Conservation (phyloP, 805 yeast genomes). For the Wickerhamiella azyma region DNA sequence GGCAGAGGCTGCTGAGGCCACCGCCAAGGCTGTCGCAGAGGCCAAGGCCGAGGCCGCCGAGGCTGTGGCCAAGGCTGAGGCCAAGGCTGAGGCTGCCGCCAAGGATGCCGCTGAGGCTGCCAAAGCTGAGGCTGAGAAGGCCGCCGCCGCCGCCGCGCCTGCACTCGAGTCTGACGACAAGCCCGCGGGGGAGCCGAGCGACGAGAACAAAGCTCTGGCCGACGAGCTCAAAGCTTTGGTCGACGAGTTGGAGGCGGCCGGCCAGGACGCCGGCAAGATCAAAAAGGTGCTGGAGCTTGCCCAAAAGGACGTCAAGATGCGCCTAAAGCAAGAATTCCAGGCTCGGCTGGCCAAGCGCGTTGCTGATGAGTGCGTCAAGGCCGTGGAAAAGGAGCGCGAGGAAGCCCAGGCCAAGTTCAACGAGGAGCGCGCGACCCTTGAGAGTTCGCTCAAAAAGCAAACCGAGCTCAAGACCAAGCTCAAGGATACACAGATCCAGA, state of each 20-base stretch:
- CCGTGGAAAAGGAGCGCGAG: constrained; percentile 13
- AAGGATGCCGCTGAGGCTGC: neutral
- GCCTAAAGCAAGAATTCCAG: neutral
- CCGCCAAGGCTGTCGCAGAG: no score
- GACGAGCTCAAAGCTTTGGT: neutral
- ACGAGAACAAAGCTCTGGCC: no score
- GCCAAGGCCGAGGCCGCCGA: no score
- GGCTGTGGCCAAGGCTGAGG: no score
- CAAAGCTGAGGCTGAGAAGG: neutral
- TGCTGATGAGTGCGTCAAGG: neutral
- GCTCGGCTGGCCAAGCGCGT: neutral
- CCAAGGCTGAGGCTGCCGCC: no score
- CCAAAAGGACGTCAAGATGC: neutral
- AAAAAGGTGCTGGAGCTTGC: no score
- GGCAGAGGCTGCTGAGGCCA: neutral
- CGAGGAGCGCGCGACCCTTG: neutral
- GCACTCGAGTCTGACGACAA: no score
- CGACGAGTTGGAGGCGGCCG: neutral
- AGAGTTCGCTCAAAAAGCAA: constrained; percentile 13
- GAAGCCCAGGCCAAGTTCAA: constrained; percentile 15
- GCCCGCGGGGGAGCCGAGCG: no score
- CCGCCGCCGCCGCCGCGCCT: no score
- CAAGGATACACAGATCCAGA: constrained; percentile 40
- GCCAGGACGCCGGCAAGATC: no score
- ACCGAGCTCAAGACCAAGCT: constrained; percentile 28